phyloP scores from a whole-genome alignment of 768 basidiomycete genomes.

The Auricularia auricula-judae region DNA sequence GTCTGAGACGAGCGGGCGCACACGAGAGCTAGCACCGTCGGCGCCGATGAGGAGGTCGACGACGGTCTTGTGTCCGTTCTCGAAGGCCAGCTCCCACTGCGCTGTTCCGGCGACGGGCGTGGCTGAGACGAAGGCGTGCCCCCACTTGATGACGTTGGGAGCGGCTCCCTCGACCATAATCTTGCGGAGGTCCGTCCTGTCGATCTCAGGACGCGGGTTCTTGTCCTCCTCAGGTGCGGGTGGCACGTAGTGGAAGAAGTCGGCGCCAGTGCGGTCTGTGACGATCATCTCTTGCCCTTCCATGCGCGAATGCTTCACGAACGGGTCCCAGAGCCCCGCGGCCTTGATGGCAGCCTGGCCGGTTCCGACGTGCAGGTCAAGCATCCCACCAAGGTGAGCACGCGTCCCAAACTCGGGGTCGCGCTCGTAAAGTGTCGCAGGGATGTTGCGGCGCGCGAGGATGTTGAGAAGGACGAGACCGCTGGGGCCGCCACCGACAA shows the following conservation, averaged over 20 bases:
- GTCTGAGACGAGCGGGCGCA: conserved; percentile 22
- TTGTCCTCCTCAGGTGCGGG: neutral
- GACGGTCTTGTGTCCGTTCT: neutral
- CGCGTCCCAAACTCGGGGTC: neutral
- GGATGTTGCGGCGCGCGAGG: neutral
- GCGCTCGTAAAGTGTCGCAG: neutral
- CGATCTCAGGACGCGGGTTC: neutral
- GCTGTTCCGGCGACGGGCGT: neutral
- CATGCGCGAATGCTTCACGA: conserved; percentile 10
- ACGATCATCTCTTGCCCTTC: conserved; percentile 15
- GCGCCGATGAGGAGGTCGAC: conserved; percentile 24
- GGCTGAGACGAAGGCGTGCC: neutral
- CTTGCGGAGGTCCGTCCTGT: conserved; percentile 2
- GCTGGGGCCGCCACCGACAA: conserved; percentile 13
- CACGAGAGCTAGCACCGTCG: conserved; percentile 30
- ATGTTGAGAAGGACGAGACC: neutral
- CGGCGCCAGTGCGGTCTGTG: conserved; percentile 5
- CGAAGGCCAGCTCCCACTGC: neutral
- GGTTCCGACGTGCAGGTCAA: conserved; percentile 19
- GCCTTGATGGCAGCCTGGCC: conserved; percentile 14
- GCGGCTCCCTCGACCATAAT: conserved; percentile 10
- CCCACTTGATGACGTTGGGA: conserved; percentile 6
- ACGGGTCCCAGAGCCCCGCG: conserved; percentile 14
- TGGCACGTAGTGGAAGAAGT: neutral
- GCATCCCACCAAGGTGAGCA: conserved; percentile 9